phyloP scores from a whole-genome alignment of 352 stramenopile species.

The Peronospora belbahrii region DNA sequence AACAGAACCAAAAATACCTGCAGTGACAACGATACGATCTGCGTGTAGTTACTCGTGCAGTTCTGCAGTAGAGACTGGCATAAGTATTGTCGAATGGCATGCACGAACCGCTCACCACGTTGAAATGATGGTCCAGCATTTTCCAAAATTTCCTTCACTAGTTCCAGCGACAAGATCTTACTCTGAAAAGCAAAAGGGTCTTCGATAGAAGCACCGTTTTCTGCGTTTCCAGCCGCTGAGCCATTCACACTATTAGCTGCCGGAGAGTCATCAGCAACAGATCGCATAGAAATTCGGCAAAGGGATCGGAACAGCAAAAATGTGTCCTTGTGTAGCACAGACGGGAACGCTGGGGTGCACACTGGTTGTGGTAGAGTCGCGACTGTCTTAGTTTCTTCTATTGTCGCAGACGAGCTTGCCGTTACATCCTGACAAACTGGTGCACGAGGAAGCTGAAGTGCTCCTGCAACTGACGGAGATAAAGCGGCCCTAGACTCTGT shows the following conservation, averaged over 20 bases:
- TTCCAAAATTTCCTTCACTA: slow-evolving; percentile 96
- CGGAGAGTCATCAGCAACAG: slow-evolving; percentile 86
- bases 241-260: slow-evolving; percentile 9
- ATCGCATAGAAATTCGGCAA: slow-evolving; percentile 89
- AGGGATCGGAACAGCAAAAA: slow-evolving; percentile 98
- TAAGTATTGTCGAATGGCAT: slow-evolving; percentile 93
- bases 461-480: slow-evolving; percentile 42
- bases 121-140: slow-evolving; percentile 93
- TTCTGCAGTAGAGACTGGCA: slow-evolving; percentile 98
- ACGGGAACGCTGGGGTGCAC: slow-evolving; percentile 84
- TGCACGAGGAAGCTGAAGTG: slow-evolving; percentile 21
- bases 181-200: slow-evolving; percentile 93
- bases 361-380: slow-evolving; percentile 26
- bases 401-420: neutral
- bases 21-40: slow-evolving; percentile 94
- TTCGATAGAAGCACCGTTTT: slow-evolving; percentile 35
- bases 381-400: slow-evolving; percentile 7
- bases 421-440: neutral
- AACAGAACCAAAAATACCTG: slow-evolving; percentile 97
- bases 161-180: slow-evolving; percentile 96
- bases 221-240: slow-evolving; percentile 19
- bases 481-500: slow-evolving; percentile 15
- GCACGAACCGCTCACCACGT: slow-evolving; percentile 93
- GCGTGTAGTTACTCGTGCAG: slow-evolving; percentile 94
- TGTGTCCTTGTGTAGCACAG: slow-evolving; percentile 95